Evolutionary conservation across 495 filamentous ascomycete species (phyloP).

Genomic region (Penicillium paxilli): DNA sequence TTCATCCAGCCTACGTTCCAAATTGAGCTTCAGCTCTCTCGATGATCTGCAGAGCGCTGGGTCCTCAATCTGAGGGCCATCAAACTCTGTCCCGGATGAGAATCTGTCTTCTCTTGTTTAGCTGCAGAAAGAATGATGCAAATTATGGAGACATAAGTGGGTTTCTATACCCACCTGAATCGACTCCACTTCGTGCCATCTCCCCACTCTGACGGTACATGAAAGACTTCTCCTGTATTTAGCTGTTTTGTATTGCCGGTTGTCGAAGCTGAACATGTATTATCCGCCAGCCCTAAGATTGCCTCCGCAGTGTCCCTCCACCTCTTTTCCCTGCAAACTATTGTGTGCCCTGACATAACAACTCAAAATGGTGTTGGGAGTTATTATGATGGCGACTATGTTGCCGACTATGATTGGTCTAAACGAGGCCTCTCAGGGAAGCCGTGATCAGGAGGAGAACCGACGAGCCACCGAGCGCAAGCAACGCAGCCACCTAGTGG

Average conservation of each 20-base stretch:
- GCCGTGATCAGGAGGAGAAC: constrained; percentile 23
- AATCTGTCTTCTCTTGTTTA: constrained; percentile 7
- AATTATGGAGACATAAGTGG: constrained; percentile 6
- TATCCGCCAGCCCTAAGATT: neutral
- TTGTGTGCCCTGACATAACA: too few relatives aligned
- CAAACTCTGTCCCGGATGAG: constrained; percentile 3
- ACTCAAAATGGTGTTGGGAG: constrained; percentile 25
- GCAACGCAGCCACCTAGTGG: constrained; percentile 21
- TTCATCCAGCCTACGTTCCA: neutral
- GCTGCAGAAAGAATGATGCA: constrained; percentile 22
- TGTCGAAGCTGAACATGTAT: neutral
- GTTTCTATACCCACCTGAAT: constrained; percentile 7
- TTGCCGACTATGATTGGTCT: constrained; percentile 31
- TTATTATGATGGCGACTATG: constrained; percentile 34
- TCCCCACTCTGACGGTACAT: constrained; percentile 6
- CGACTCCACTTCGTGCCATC: constrained; percentile 3
- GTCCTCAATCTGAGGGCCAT: constrained; percentile 2
- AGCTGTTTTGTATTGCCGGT: constrained; percentile 11
- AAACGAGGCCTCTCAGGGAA: constrained; percentile 25
- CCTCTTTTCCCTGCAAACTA: neutral
- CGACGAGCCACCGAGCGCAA: constrained; percentile 22
- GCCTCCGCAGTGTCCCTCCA: neutral
- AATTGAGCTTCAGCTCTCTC: neutral
- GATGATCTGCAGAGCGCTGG: constrained; percentile 11
- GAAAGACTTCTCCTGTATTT: constrained; percentile 15